phyloP scores from a whole-genome alignment of 2,329 filamentous ascomycete species.

The Phyllosticta paracitricarpa region DNA sequence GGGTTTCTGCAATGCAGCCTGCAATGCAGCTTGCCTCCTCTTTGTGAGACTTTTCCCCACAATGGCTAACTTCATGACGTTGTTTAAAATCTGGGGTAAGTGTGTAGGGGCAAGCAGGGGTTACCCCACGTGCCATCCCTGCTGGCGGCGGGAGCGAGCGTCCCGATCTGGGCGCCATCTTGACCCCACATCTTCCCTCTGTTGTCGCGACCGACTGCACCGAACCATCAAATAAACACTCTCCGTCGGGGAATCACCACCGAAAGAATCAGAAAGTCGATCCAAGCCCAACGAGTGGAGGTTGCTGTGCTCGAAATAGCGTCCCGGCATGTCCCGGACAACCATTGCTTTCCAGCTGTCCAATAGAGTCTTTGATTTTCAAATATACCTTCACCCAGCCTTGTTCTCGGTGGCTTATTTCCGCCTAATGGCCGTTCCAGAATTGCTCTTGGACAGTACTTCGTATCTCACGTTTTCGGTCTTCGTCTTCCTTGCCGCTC shows the following conservation, averaged over 20 bases:
- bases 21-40: not conserved
- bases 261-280: not conserved
- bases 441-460: not conserved
- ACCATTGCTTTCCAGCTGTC: not conserved
- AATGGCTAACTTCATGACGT: not conserved
- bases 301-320: not conserved
- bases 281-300: not conserved
- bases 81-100: not conserved
- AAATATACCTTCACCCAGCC: not conserved
- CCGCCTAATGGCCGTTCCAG: not conserved
- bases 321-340: not conserved
- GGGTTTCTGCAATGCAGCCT: not conserved
- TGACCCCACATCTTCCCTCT: not conserved
- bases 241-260: not conserved
- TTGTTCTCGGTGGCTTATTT: not conserved
- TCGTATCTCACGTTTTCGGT: not conserved
- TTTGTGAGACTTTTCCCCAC: not conserved
- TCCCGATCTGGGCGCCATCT: not conserved
- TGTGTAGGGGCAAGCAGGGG: not conserved
- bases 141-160: not conserved
- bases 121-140: not conserved
- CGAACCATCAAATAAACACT: not conserved
- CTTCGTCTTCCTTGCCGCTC: not conserved
- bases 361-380: not conserved
- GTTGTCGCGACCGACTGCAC: not conserved